Evolutionary conservation across 2,329 filamentous ascomycete species (phyloP), one percentile per base, ranked within the genome.

Genomic region (Pyricularia sp.): DNA sequence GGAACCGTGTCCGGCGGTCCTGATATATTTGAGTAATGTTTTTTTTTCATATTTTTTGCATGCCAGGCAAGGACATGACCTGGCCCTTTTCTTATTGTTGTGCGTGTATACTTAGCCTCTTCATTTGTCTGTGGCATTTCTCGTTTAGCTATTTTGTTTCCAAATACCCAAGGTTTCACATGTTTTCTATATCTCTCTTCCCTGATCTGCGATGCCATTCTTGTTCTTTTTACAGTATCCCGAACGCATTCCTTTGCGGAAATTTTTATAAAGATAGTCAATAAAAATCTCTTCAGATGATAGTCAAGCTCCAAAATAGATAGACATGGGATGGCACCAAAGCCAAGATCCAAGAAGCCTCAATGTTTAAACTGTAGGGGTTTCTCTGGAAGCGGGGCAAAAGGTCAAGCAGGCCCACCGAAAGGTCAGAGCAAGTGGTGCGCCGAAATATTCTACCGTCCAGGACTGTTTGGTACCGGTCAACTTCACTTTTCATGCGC

Each of bases 1-100:
- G 88, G 88, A 87, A 90, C 71, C 83, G 82, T 70, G 85, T 90
- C 58, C 81, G 84, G 68, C 82, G 85, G 69, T 75, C 78, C 2
- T 79, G 70, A 72, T 61, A 3, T 25, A 61, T 36, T 36, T 36
- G n/a, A 42, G 14, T 28, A 28, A 42, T 20, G 28, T 20, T 33
- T 5, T 20, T 33, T 5, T 65, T 14, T 65, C 28, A 31, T 23
- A 10, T 23, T 65, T 33, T 20, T 28, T 67, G 14, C 20, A 42
- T 67, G 20, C 25, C 28, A 28, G 25, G 36, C 66, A 58, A 67
- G 20, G 26, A 30, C 66, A 58, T 55, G 42, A 67, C 12, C 59
- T 63, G 28, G n/a, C 20, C n/a, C 30, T 17, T 64, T 64, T 31
- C 31, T 14, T 50, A 61, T 25, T 25, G 59, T 64, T 26, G 14